These are phyloP conservation scores for Garcia nutans DNA, from an alignment of 345 rosid genomes.

Conservation along the genomic window DNA sequence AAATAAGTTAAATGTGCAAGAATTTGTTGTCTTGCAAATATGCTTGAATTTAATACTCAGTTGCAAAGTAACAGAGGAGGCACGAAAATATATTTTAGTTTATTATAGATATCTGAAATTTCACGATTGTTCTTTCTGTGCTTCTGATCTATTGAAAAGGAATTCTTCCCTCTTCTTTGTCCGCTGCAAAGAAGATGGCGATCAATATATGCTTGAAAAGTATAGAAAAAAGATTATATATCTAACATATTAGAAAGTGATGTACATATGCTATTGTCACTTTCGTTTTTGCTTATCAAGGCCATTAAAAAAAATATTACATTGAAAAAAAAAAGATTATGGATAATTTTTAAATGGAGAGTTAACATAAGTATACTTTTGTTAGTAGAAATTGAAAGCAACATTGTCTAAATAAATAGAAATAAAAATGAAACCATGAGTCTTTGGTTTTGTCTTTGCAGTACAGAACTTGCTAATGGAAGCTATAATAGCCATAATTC, in stretches of 20 bases:
- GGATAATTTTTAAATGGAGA: neutral
- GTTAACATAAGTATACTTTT: slow-evolving; percentile 11
- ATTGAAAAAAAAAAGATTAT: too few species aligned
- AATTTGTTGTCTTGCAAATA: neutral
- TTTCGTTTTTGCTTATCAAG: neutral
- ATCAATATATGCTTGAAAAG: slow-evolving; percentile 2
- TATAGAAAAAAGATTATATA: slow-evolving; percentile 4
- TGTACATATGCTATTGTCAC: slow-evolving; percentile 15
- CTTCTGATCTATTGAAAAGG: slow-evolving; percentile 26
- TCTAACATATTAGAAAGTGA: slow-evolving; percentile 6
- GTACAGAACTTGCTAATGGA: slow-evolving; percentile 10
- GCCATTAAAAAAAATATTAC: neutral
- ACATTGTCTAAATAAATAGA: slow-evolving; percentile 13
- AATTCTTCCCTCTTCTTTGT: slow-evolving; percentile 1
- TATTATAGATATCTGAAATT: neutral
- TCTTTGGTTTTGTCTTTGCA: slow-evolving; percentile 28
- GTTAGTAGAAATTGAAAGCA: slow-evolving; percentile 34
- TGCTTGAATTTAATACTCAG: neutral
- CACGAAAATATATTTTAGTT: neutral
- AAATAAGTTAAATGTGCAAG: neutral
- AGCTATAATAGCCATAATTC: too few species aligned
- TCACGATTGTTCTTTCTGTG: neutral
- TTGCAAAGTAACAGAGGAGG: neutral
- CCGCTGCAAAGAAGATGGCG: slow-evolving; percentile 12
- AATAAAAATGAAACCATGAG: slow-evolving; percentile 23